Percentiles rank a stretch among this genome's conserved stretches.
phyloP scores from a whole-genome alignment of 345 rosid genomes.

The Anastatica hierochuntica region DNA sequence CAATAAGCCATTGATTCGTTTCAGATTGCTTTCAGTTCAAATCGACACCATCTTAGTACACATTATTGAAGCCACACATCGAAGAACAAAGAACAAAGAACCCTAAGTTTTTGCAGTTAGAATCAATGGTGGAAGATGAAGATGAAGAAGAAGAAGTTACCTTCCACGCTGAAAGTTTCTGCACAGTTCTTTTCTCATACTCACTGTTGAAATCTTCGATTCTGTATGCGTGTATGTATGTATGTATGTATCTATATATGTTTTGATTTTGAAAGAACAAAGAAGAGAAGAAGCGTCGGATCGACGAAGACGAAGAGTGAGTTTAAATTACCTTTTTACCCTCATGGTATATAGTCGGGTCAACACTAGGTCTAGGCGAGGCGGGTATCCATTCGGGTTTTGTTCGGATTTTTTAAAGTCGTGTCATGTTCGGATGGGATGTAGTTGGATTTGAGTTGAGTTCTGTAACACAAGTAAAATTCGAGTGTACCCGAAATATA shows the following conservation, averaged over 20 bases:
- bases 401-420: no score
- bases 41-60: background rate
- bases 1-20: no score
- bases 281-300: conserved; percentile 13
- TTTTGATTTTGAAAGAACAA: background rate
- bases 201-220: conserved; percentile 6
- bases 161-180: conserved; percentile 81
- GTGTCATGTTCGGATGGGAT: no score
- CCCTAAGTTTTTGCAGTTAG: background rate
- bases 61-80: no score
- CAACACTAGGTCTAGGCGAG: no score
- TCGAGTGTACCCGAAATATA: no score
- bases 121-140: background rate
- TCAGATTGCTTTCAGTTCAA: background rate
- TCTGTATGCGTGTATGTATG: background rate
- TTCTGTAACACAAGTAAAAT: no score
- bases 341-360: background rate
- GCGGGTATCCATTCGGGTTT: no score
- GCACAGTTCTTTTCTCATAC: conserved; percentile 44
- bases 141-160: conserved; percentile 15
- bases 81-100: background rate
- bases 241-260: background rate
- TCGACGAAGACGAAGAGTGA: no score
- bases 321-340: background rate
- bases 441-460: no score